Evolutionary conservation across 257 asterid species (phyloP).

Genomic region (Cruciata laevipes): DNA sequence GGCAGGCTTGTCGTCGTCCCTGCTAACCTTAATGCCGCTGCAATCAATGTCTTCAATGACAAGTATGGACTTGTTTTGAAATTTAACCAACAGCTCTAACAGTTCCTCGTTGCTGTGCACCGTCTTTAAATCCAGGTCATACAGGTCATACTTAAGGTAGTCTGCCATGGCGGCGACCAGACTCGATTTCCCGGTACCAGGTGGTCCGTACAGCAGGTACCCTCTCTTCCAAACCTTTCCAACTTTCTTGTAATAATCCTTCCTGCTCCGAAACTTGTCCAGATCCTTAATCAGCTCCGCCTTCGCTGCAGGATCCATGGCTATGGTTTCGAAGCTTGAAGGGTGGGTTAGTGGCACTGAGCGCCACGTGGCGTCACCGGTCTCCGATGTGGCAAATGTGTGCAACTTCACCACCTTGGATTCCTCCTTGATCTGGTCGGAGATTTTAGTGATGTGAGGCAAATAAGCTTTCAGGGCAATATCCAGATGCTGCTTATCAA

Average conservation of each 20-base stretch:
- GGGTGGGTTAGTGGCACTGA: slow-evolving; percentile 65
- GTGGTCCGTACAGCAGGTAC: slow-evolving; percentile 69
- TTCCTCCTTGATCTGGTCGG: slow-evolving; percentile 49
- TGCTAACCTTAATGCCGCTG: too few relatives aligned
- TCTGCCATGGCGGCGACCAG: slow-evolving; percentile 85
- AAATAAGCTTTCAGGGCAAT: slow-evolving; percentile 37
- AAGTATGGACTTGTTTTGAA: too few relatives aligned
- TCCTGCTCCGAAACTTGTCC: slow-evolving; percentile 45
- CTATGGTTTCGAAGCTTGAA: slow-evolving; percentile 52
- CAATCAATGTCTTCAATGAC: too few relatives aligned
- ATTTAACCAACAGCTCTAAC: too few relatives aligned
- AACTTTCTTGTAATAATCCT: slow-evolving; percentile 57
- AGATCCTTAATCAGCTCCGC: slow-evolving; percentile 46
- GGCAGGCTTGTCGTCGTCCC: too few relatives aligned
- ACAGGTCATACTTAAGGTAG: background rate
- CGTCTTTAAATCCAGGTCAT: too few relatives aligned
- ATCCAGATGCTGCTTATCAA: slow-evolving; percentile 45
- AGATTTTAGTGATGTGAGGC: slow-evolving; percentile 28
- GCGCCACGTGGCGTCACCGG: too few relatives aligned
- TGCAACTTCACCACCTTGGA: background rate
- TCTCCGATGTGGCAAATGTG: too few relatives aligned
- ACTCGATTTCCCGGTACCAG: slow-evolving; percentile 75
- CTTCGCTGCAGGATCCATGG: slow-evolving; percentile 47
- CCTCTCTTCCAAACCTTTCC: slow-evolving; percentile 87
- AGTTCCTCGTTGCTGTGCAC: too few relatives aligned